These are phyloP conservation scores for Porphyridium purpureum DNA, from an alignment of 23 red algal species.

Conservation along the genomic window DNA sequence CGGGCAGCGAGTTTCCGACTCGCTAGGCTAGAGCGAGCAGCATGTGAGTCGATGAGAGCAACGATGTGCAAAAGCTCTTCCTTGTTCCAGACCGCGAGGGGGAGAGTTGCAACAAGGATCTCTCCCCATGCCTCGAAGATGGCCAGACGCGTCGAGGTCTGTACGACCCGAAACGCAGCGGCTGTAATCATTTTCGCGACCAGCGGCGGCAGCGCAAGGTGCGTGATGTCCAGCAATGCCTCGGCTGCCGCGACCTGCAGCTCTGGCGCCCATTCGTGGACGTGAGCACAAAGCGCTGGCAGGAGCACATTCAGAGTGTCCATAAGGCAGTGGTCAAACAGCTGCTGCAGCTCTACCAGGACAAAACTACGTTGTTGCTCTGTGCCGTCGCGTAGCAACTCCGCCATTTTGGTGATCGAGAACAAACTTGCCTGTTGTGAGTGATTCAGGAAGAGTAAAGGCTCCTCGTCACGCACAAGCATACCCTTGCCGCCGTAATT, in stretches of 20 bases:
- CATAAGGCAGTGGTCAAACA: conserved; percentile 23
- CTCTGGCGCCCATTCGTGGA: conserved; percentile 13
- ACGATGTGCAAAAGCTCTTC: not conserved
- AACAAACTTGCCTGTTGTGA: too few species aligned
- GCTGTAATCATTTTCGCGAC: not conserved
- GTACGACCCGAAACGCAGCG: conserved; percentile 4
- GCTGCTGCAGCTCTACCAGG: conserved; percentile 47
- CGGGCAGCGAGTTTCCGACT: conserved; percentile 4
- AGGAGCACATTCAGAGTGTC: conserved; percentile 23
- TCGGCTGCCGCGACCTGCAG: conserved; percentile 41
- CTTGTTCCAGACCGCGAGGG: not conserved
- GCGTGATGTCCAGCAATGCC: not conserved
- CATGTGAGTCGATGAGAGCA: not conserved
- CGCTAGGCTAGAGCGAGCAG: not conserved
- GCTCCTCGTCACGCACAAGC: too few species aligned
- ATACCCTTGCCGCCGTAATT: too few species aligned
- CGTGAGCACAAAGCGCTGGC: conserved; percentile 33
- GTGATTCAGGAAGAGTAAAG: too few species aligned
- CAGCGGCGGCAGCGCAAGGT: conserved; percentile 3
- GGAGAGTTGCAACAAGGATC: conserved; percentile 1
- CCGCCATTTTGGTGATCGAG: conserved; percentile 7
- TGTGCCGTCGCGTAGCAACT: conserved; percentile 5
- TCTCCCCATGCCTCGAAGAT: conserved; percentile 4
- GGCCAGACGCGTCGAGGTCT: conserved; percentile 4
- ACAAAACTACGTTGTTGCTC: conserved; percentile 16